Percentiles rank a stretch among this genome's conserved stretches.
These are phyloP conservation scores for Fusarium kyushuense DNA, from an alignment of 2,329 filamentous ascomycete genomes.

Conservation along the genomic window DNA sequence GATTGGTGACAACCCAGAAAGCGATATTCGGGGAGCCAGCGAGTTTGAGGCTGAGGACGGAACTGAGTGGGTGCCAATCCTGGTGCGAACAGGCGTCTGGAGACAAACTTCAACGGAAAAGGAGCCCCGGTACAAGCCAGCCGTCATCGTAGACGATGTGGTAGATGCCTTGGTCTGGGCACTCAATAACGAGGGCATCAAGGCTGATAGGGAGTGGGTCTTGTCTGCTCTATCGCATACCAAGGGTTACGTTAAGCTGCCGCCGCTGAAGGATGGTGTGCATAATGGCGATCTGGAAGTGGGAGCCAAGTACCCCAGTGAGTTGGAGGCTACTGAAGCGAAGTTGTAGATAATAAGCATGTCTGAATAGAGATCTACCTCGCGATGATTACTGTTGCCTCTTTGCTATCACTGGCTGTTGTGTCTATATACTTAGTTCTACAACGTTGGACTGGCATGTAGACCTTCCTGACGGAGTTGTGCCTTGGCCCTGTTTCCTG, in stretches of 20 bases:
- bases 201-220: conserved; percentile 51
- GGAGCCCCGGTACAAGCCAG: conserved; percentile 70
- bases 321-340: conserved; percentile 40
- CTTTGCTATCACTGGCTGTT: not conserved
- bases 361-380: not conserved
- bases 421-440: not conserved
- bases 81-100: conserved; percentile 87
- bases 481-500: not conserved
- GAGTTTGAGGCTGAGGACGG: conserved; percentile 74
- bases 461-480: not conserved
- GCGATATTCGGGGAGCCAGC: conserved; percentile 91
- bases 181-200: conserved; percentile 66
- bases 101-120: conserved; percentile 53
- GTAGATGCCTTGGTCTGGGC: conserved; percentile 82
- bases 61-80: conserved; percentile 80
- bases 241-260: conserved; percentile 46
- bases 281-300: conserved; percentile 1
- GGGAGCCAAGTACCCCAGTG: conserved; percentile 39
- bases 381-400: not conserved
- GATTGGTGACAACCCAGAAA: conserved; percentile 91
- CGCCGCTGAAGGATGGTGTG: conserved; percentile 31
- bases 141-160: conserved; percentile 78
- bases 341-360: conserved; percentile 23
- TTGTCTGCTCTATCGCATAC: conserved; percentile 47
- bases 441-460: not conserved